Base-by-base conservation (phyloP, 2,329 filamentous ascomycete species). In the Colletotrichum salicis region DNA sequence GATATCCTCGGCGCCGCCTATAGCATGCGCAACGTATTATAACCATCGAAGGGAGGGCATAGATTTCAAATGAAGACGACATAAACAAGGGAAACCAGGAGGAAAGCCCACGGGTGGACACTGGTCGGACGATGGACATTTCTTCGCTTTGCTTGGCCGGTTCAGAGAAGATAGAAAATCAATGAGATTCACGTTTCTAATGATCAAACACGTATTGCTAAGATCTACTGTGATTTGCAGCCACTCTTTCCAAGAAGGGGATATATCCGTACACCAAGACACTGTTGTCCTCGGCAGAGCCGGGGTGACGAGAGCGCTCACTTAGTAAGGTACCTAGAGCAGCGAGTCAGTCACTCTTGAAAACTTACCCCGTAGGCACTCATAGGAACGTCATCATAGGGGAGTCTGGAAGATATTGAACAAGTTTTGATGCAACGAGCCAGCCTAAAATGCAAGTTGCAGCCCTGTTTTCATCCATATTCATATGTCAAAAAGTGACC, bases 1-100 rank as follows among this genome's bases (percentile, higher is more conserved):
- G 55, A 70, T 51, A 72, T 64, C 65, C 66, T 66, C 55, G 41
- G 59, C 70, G 55, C 59, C 29, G 33, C 51, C 8, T 48, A 13
- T 37, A 4, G 70, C 55, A n/a, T 37, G 60, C 66, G 70, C 55
- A 58, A 70, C 65, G 29, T 64, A 72, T 70, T 60, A 72, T 71
- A 72, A 70, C 65, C 70, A 70, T 64, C 66, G 29, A 70, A 64
- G 70, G 70, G 70, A 71, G 58, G 70, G 70, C 52, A 70, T 67
- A 67, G 67, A 72, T 66, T 22, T 63, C n/a, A 69, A 64, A 52
- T 41, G 45, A 67, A 62, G 70, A 72, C 37, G 24, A 72, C 52
- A 71, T 66, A 67, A 66, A 58, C 51, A 71, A 71, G 67, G 62
- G 67, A 72, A 71, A 41, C 67, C 67, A 72, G 61, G 41, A 24